phyloP scores from a whole-genome alignment of 306 rosid genomes.

The Vigna mungo region DNA sequence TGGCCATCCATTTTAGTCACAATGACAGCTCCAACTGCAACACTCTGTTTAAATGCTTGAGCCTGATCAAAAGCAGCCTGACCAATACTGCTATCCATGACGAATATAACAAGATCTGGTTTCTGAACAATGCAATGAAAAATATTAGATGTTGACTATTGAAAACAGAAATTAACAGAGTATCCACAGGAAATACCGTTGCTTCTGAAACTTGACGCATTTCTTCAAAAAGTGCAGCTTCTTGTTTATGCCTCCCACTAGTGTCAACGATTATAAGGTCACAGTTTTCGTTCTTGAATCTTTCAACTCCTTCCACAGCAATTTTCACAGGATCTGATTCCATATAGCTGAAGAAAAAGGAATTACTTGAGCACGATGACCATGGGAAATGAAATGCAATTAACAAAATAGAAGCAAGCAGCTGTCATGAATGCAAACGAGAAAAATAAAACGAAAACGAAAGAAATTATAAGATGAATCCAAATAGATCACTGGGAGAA shows the following conservation, averaged over 20 bases:
- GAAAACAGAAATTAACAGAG: background rate
- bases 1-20: constrained; percentile 86
- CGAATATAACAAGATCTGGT: constrained; percentile 87
- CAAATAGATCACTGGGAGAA: constrained; percentile 25
- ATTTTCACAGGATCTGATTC: constrained; percentile 83
- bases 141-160: constrained; percentile 30
- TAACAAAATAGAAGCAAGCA: constrained; percentile 1
- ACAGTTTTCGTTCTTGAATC: constrained; percentile 73
- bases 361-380: constrained; percentile 32
- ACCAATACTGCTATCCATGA: constrained; percentile 90
- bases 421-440: too few species aligned
- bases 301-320: constrained; percentile 81
- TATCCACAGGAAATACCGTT: constrained; percentile 55
- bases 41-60: constrained; percentile 81
- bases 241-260: constrained; percentile 87
- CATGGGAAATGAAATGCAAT: background rate
- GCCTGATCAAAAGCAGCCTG: constrained; percentile 91
- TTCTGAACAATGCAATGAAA: constrained; percentile 55
- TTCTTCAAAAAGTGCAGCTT: constrained; percentile 87
- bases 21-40: constrained; percentile 80
- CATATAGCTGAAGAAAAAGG: constrained; percentile 57
- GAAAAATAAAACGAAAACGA: background rate
- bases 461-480: constrained; percentile 10
- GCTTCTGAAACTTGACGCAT: constrained; percentile 94
- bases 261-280: constrained; percentile 89